Evolutionary conservation across 1,139 yeast genomes (phyloP).

Genomic region (Geotrichum histeridarum): DNA sequence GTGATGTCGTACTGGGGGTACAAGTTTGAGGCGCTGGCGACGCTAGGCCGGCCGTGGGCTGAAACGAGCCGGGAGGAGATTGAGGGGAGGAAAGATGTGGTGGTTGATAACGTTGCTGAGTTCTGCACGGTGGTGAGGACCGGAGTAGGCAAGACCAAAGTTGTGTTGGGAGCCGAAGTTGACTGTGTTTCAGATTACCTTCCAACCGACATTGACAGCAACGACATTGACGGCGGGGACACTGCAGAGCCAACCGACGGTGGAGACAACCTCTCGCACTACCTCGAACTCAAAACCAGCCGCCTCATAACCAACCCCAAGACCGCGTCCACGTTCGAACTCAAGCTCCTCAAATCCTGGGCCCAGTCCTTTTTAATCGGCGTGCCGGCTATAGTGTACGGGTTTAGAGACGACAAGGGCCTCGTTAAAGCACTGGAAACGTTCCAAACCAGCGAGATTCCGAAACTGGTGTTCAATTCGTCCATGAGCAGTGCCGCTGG

Average conservation of each 20-base stretch:
- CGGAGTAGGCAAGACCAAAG: slow-evolving; percentile 68
- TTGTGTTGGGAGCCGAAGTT: slow-evolving; percentile 82
- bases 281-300: slow-evolving; percentile 79
- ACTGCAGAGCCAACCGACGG: neutral
- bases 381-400: slow-evolving; percentile 69
- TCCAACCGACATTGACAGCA: slow-evolving; percentile 44
- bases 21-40: slow-evolving; percentile 77
- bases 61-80: slow-evolving; percentile 58
- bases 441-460: slow-evolving; percentile 72
- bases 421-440: slow-evolving; percentile 64
- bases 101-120: slow-evolving; percentile 69
- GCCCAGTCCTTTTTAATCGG: slow-evolving; percentile 90
- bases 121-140: slow-evolving; percentile 74
- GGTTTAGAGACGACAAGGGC: slow-evolving; percentile 74
- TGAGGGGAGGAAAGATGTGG: slow-evolving; percentile 53
- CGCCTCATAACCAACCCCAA: slow-evolving; percentile 49
- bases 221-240: neutral
- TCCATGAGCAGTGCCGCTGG: slow-evolving; percentile 31
- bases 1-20: slow-evolving; percentile 47
- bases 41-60: slow-evolving; percentile 73
- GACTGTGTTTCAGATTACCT: slow-evolving; percentile 83
- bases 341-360: slow-evolving; percentile 77
- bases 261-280: slow-evolving; percentile 46
- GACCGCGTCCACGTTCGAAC: slow-evolving; percentile 59
- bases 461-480: slow-evolving; percentile 47